A percentile compares a stretch with the other conserved stretches of the same genome.
These are phyloP conservation scores for Xerocomus potaroensis DNA, from an alignment of 768 basidiomycete species.

Conservation along the genomic window DNA sequence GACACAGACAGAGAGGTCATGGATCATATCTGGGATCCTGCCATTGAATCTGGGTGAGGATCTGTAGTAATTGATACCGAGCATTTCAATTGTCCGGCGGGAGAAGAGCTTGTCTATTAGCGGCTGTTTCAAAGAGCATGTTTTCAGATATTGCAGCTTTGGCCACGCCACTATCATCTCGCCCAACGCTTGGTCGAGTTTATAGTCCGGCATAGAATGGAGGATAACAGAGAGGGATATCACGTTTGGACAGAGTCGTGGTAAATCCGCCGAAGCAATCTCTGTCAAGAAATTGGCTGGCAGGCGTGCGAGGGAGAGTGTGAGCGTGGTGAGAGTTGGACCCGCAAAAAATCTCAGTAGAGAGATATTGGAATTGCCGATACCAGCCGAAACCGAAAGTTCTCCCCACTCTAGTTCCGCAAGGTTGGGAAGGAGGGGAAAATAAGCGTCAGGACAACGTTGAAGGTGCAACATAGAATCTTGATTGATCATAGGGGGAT, in stretches of 20 bases:
- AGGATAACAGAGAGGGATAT: conserved; percentile 13
- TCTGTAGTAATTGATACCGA: conserved; percentile 10
- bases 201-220: conserved; percentile 6
- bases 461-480: not conserved
- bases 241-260: conserved; percentile 17
- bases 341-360: conserved; percentile 12
- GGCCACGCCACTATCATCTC: conserved; percentile 16
- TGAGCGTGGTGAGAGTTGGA: conserved; percentile 10
- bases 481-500: no score
- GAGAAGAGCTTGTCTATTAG: conserved; percentile 11
- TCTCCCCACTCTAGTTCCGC: conserved; percentile 15
- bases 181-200: conserved; percentile 9
- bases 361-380: conserved; percentile 7
- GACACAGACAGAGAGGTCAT: conserved; percentile 9
- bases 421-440: conserved; percentile 23
- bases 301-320: conserved; percentile 13
- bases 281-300: conserved; percentile 2
- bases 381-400: not conserved
- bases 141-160: conserved; percentile 5
- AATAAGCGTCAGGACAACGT: conserved; percentile 4
- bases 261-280: conserved; percentile 15
- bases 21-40: conserved; percentile 10
- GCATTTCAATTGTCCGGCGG: conserved; percentile 1
- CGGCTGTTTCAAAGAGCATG: conserved; percentile 9
- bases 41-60: conserved; percentile 10